These are phyloP conservation scores for Proliferodiscus dingleyae DNA, from an alignment of 2,329 filamentous ascomycete species.

Conservation along the genomic window DNA sequence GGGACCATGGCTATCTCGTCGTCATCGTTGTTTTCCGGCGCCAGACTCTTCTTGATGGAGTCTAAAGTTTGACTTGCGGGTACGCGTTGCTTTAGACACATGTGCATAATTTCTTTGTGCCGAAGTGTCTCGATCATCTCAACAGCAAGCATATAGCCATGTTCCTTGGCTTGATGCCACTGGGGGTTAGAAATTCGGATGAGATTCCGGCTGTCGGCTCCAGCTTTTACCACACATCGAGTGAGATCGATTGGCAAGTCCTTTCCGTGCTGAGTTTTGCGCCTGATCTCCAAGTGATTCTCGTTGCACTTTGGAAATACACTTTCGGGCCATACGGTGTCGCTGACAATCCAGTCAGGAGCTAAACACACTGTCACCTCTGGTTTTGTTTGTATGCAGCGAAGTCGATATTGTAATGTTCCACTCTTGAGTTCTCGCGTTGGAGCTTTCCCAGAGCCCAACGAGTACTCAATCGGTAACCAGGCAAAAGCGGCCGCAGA, in stretches of 20 bases:
- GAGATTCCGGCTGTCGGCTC: constrained; percentile 10
- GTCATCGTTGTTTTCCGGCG: constrained; percentile 39
- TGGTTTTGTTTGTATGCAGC: constrained; percentile 48
- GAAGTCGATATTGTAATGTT: constrained; percentile 61
- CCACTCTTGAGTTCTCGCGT: constrained; percentile 41
- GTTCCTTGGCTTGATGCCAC: constrained; percentile 29
- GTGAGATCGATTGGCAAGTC: constrained; percentile 76
- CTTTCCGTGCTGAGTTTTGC: constrained; percentile 68
- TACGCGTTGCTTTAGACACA: constrained; percentile 37
- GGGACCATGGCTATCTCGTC: constrained; percentile 60
- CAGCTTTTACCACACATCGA: constrained; percentile 30
- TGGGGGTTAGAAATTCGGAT: constrained; percentile 22
- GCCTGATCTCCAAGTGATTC: constrained; percentile 50
- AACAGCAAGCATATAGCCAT: constrained; percentile 60
- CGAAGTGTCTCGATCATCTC: constrained; percentile 60
- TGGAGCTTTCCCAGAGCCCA: constrained; percentile 21
- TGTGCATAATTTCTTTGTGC: constrained; percentile 40
- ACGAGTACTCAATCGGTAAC: constrained; percentile 22
- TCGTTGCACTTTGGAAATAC: constrained; percentile 67
- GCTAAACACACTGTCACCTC: constrained; percentile 31
- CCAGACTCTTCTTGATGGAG: constrained; percentile 52
- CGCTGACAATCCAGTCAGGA: constrained; percentile 55
- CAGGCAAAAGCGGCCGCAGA: constrained; percentile 13
- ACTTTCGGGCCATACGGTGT: constrained; percentile 66
- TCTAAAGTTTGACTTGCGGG: constrained; percentile 46